Evolutionary conservation across 805 yeast species (phyloP), one percentile per base, ranked within the genome.

Genomic region (Wickerhamiella sorbophila): DNA sequence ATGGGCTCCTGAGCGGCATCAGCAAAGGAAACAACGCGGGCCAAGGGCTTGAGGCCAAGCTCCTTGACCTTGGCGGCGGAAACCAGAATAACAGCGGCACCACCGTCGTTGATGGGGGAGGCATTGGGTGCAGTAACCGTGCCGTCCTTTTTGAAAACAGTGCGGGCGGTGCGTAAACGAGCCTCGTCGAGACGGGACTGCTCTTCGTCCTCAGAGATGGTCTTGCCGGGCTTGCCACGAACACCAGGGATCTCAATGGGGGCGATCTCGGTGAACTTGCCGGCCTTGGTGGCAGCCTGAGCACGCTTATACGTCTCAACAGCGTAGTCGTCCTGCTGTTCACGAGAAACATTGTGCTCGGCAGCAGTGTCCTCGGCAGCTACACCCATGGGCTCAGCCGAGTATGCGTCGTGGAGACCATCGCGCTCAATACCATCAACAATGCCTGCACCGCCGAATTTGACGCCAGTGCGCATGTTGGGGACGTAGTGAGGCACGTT

Each of bases 81-180:
- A 40, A 85, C 91, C 52, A 91, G 71, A 36, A 91, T 69, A 31
- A 91, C 75, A 39, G 97, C 97, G 43, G 97, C 95, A 61, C 85
- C 97, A 65, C 99, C 99, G 63, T 91, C 99, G 63, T 88, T 91
- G 56, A 91, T 71, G 57, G 93, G 85, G 22, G 96, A 85, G 22
- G 97, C 94, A 62, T 91, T 93, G 54, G 96, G 93, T 20, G 95
- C 97, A 32, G 98, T 88, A 47, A 91, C 88, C 33, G 96, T 83
- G 60, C 97, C 98, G 58, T 86, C 95, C 65, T 74, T 77, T 66
- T 83, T 81, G 78, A 91, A 91, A 31, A 85, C 97, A 41, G 98
- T 77, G 69, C 97, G 81, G 24, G 97, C 95, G 44, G 79, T 40
- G 59, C 71, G 75, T 53, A 91, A 68, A 61, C 74, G 85, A 33